These are phyloP conservation scores for Citeromyces hawaiiensis DNA, from an alignment of 1,139 yeast genomes.

Conservation along the genomic window DNA sequence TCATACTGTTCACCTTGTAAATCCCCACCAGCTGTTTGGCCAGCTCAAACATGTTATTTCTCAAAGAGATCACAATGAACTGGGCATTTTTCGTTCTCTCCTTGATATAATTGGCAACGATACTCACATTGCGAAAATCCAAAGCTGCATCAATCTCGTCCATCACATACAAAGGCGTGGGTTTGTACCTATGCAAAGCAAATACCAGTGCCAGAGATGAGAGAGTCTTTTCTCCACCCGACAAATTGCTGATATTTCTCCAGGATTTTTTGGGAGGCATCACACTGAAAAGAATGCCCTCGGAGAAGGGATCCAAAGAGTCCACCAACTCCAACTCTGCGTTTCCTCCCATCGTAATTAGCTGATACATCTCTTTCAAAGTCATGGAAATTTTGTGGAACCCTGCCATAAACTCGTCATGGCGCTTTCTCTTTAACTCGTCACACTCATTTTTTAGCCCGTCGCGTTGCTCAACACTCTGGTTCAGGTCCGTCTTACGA, in stretches of 20 bases:
- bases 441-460: slow-evolving; percentile 50
- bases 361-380: slow-evolving; percentile 91
- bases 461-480: slow-evolving; percentile 58
- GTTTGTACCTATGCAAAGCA: slow-evolving; percentile 92
- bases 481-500: slow-evolving; percentile 54
- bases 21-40: slow-evolving; percentile 92
- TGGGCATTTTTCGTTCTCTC: slow-evolving; percentile 95
- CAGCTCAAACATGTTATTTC: slow-evolving; percentile 96
- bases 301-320: slow-evolving; percentile 94
- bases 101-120: slow-evolving; percentile 93
- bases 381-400: slow-evolving; percentile 79
- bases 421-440: slow-evolving; percentile 56
- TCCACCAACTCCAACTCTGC: slow-evolving; percentile 96
- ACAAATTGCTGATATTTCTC: slow-evolving; percentile 87
- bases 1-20: slow-evolving; percentile 86
- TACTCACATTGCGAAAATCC: slow-evolving; percentile 92
- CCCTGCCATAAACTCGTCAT: slow-evolving; percentile 89
- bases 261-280: slow-evolving; percentile 99
- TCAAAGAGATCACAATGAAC: slow-evolving; percentile 84
- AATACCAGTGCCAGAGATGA: slow-evolving; percentile 92
- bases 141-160: slow-evolving; percentile 99
- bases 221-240: slow-evolving; percentile 97
- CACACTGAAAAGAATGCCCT: slow-evolving; percentile 91
- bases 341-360: slow-evolving; percentile 99
- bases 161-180: slow-evolving; percentile 97